These are phyloP conservation scores for Sherardia arvensis DNA, from an alignment of 257 asterid species.

Conservation along the genomic window DNA sequence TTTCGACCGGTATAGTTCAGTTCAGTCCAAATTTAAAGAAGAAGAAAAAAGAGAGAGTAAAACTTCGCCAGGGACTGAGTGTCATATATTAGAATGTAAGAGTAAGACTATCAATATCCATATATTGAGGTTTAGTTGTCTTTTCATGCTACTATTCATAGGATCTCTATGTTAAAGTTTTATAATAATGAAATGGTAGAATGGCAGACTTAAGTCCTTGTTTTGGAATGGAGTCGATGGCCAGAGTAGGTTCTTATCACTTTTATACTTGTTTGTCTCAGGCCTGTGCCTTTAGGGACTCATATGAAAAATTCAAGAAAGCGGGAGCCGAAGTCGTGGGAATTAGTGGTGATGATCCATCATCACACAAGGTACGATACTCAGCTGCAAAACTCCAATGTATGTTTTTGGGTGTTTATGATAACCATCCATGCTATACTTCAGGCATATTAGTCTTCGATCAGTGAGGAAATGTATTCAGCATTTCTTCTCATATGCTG, in stretches of 20 bases:
- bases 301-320: conserved; percentile 92
- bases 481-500: background rate
- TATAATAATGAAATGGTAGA: background rate
- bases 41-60: too few species aligned
- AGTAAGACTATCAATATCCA: background rate
- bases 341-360: conserved; percentile 73
- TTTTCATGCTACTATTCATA: too few species aligned
- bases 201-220: background rate
- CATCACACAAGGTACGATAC: conserved; percentile 73
- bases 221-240: background rate
- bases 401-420: too few species aligned
- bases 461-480: background rate
- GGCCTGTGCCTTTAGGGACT: conserved; percentile 99
- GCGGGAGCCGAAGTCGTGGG: conserved; percentile 96
- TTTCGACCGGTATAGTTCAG: background rate
- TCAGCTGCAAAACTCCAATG: background rate
- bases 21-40: too few species aligned
- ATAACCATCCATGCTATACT: background rate
- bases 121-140: background rate
- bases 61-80: too few species aligned
- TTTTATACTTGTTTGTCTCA: conserved; percentile 24
- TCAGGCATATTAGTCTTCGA: background rate
- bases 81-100: background rate
- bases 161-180: background rate
- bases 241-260: background rate